These are phyloP conservation scores for Durio zibethinus DNA, from an alignment of 345 rosid species.

Conservation along the genomic window DNA sequence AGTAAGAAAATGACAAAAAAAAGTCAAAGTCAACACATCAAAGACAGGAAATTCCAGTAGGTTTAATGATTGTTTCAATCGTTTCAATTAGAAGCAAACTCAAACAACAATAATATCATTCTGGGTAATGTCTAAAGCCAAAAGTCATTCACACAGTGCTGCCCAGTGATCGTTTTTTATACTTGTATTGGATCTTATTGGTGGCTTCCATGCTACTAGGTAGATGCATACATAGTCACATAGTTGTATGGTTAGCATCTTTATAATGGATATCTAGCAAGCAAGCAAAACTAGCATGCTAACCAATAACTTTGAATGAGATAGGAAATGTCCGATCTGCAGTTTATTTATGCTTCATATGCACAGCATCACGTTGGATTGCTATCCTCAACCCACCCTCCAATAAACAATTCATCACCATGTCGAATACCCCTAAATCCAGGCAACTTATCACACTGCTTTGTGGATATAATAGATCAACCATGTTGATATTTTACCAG, in stretches of 20 bases:
- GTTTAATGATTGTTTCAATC: conserved; percentile 4
- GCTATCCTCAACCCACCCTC: neutral
- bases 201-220: neutral
- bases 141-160: neutral
- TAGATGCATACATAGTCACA: neutral
- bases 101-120: neutral
- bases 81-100: neutral
- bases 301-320: neutral
- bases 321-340: neutral
- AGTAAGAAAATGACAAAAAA: neutral
- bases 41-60: neutral
- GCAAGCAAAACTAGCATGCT: neutral
- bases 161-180: neutral
- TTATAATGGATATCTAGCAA: neutral
- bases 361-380: neutral
- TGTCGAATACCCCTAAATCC: neutral
- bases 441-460: neutral
- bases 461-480: neutral
- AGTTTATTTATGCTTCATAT: neutral
- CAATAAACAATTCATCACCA: neutral
- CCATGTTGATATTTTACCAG: neutral
- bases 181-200: neutral
- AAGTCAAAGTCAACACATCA: neutral
- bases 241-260: neutral
- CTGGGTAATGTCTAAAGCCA: neutral